Evolutionary conservation across 2,329 filamentous ascomycete species (phyloP), one percentile per base, ranked within the genome.

Genomic region (Aspergillus udagawae): DNA sequence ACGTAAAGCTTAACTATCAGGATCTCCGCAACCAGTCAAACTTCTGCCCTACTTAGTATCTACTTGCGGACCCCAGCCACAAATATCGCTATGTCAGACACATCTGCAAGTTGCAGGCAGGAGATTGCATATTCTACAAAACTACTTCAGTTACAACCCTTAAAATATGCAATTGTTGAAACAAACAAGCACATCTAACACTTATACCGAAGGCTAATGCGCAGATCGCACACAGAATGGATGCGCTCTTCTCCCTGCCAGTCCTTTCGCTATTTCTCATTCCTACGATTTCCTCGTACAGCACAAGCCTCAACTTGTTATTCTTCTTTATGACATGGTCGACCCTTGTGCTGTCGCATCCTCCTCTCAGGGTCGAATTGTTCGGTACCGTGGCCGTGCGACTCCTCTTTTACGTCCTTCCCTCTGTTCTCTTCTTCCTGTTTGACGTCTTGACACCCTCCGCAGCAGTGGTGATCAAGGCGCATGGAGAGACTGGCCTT

Each of bases 311-410:
- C 61, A 96, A 94, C 72, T 77, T 96, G 25, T 78, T 95, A 60
- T 92, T 96, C 79, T 94, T 96, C 75, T 93, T 92, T 73, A 83
- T 96, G 77, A 93, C 90, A 65, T 96, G 92, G 92, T 86, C 86
- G 5, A 93, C 90, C 0, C 82, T 97, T 32, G 85, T 95, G 42
- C 79, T 93, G 3, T 89, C 88, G 6, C 89, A 95, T 66, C 81
- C 87, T 1, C 86, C 90, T 0, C 78, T 94, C 17, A 83, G 85
- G 57, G 84, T 96, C 56, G 91, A 96, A 71, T 71, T 94, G 1
- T 78, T 89, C 53, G 90, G 87, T 55, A 87, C 87, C 0, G 71
- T 90, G 4, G 82, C 83, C 25, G 78, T 92, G 51, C 87, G 90
- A 45, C 57, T 87, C 9, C 63, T 90, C 4, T 86, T 92, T 67